phyloP scores from a whole-genome alignment of 495 filamentous ascomycete genomes.

The Penicillium coprophilum region DNA sequence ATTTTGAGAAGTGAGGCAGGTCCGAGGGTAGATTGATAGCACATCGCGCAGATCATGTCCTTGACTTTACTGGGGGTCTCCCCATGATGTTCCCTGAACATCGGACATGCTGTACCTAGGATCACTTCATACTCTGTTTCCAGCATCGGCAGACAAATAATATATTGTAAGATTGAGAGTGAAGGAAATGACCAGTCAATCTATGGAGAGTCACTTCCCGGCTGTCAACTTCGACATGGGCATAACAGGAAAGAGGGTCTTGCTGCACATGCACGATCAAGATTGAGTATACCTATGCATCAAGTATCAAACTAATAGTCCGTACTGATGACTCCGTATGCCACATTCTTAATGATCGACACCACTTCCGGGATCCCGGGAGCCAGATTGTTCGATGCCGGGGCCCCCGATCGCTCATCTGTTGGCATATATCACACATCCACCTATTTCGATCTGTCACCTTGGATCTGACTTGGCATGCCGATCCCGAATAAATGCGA shows the following conservation, averaged over 20 bases:
- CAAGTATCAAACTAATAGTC: background rate
- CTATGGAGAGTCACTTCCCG: background rate
- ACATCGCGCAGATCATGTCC: background rate
- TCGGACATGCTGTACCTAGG: background rate
- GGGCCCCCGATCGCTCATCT: background rate
- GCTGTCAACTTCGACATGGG: background rate
- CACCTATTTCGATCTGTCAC: slow-evolving; percentile 3
- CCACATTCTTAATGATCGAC: background rate
- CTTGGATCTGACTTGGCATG: slow-evolving; percentile 1
- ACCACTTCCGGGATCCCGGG: slow-evolving; percentile 6
- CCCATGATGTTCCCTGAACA: background rate
- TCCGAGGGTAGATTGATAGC: background rate
- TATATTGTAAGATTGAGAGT: background rate
- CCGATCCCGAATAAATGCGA: slow-evolving; percentile 7
- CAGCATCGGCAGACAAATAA: background rate
- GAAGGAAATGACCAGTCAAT: background rate
- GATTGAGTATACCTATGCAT: background rate
- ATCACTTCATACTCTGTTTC: background rate
- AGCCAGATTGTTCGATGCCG: slow-evolving; percentile 6
- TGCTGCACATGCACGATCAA: background rate
- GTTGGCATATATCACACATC: slow-evolving; percentile 2
- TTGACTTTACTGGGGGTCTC: background rate
- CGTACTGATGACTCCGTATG: background rate
- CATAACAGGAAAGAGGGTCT: background rate
- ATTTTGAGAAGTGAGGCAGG: background rate